A percentile compares a stretch with the other conserved stretches of the same genome.
Conservation (phyloP, 2,329 filamentous ascomycete species). For the Emergomyces africanus region DNA sequence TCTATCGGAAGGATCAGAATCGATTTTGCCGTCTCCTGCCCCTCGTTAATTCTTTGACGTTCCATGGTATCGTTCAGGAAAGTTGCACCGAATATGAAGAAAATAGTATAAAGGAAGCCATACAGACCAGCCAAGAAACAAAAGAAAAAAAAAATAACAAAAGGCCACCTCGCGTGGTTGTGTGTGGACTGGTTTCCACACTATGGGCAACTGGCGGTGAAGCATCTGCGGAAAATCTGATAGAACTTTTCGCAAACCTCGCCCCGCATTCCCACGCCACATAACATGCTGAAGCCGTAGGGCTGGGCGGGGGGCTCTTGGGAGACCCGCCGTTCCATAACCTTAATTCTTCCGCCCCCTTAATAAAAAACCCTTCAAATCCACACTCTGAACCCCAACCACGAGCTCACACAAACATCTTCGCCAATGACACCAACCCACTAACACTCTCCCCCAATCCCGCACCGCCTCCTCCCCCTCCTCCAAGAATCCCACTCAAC, state of each 20-base stretch:
- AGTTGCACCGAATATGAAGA: neutral
- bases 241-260: no score
- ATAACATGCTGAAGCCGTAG: neutral
- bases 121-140: neutral
- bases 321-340: neutral
- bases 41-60: neutral
- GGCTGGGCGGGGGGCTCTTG: neutral
- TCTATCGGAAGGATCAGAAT: neutral
- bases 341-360: neutral
- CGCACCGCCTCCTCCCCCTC: slow-evolving; percentile 19
- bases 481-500: slow-evolving; percentile 16
- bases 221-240: neutral
- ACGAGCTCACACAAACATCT: slow-evolving; percentile 37
- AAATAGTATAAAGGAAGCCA: neutral
- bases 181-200: neutral
- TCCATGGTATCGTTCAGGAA: neutral
- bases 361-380: neutral
- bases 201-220: neutral
- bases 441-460: slow-evolving; percentile 35
- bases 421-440: slow-evolving; percentile 38
- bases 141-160: neutral
- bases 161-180: neutral
- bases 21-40: neutral
- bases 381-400: no score
- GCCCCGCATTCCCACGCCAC: neutral